Evolutionary conservation across 495 filamentous ascomycete species (phyloP).

Genomic region (Penicillium cosmopolitanum): DNA sequence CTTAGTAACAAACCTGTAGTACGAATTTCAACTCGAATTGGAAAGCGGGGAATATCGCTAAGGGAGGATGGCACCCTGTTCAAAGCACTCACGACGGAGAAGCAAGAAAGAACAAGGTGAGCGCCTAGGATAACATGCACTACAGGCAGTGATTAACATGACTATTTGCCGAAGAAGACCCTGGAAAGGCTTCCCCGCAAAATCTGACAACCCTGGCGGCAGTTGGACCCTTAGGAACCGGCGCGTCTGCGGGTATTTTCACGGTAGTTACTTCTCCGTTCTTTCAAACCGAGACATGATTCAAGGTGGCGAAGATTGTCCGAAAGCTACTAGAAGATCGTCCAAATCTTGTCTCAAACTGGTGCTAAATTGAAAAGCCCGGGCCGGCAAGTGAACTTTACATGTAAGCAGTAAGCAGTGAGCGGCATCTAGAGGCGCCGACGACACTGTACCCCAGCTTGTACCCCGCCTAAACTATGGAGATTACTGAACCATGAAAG

Average conservation of each 20-base stretch:
- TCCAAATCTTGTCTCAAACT: slow-evolving; percentile 9
- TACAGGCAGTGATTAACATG: slow-evolving; percentile 6
- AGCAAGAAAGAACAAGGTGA: slow-evolving; percentile 7
- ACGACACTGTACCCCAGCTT: slow-evolving; percentile 8
- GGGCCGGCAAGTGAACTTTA: slow-evolving; percentile 9
- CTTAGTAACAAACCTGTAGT: slow-evolving; percentile 7
- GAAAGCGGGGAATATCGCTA: slow-evolving; percentile 10
- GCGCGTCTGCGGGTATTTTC: slow-evolving; percentile 10
- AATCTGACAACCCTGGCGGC: slow-evolving; percentile 7
- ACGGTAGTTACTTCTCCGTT: slow-evolving; percentile 9
- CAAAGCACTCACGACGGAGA: slow-evolving; percentile 7
- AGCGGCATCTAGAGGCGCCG: slow-evolving; percentile 8
- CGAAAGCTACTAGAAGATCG: slow-evolving; percentile 6
- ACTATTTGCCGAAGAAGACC: slow-evolving; percentile 10
- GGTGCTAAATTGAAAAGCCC: slow-evolving; percentile 7
- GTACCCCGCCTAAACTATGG: slow-evolving; percentile 9
- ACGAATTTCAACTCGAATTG: slow-evolving; percentile 10
- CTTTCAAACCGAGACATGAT: slow-evolving; percentile 8
- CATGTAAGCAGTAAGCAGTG: slow-evolving; percentile 8
- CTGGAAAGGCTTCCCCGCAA: slow-evolving; percentile 8
- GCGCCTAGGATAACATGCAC: slow-evolving; percentile 8
- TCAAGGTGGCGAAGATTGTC: slow-evolving; percentile 7
- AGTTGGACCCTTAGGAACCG: slow-evolving; percentile 10
- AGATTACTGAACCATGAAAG: slow-evolving; percentile 9
- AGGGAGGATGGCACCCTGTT: slow-evolving; percentile 7